Evolutionary conservation across 169 alveolate species (phyloP).

Genomic region (Cryptosporidium xiaoi): DNA sequence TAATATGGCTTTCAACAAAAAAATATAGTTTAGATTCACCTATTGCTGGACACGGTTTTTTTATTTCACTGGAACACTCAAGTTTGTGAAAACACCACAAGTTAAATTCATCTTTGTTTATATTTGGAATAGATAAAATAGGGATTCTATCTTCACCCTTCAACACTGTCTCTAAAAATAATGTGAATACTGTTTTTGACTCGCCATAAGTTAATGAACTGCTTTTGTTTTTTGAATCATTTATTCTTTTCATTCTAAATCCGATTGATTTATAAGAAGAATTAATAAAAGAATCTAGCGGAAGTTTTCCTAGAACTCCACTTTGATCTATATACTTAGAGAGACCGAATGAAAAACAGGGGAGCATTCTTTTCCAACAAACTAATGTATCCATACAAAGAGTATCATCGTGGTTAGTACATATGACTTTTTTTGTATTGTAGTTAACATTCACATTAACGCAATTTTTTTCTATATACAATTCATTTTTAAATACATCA

Average conservation of each 20-base stretch:
- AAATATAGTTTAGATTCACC: no score
- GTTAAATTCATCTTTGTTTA: no score
- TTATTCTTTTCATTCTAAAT: not conserved
- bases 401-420: slow-evolving; percentile 41
- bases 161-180: no score
- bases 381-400: slow-evolving; percentile 31
- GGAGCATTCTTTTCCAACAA: slow-evolving; percentile 55
- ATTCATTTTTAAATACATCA: not conserved
- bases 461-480: slow-evolving; percentile 24
- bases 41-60: no score
- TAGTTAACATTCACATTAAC: not conserved
- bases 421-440: not conserved
- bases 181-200: no score
- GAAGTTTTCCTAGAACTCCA: slow-evolving; percentile 6
- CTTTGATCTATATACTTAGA: slow-evolving; percentile 1
- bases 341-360: slow-evolving; percentile 19
- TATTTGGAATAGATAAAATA: no score
- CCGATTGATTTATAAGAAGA: slow-evolving; percentile 70
- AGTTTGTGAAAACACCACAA: no score
- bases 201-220: no score
- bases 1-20: no score
- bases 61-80: no score
- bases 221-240: no score
- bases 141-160: no score
- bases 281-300: slow-evolving; percentile 19